phyloP scores from a whole-genome alignment of 2,329 filamentous ascomycete species.

The Aspergillus tubingensis region DNA sequence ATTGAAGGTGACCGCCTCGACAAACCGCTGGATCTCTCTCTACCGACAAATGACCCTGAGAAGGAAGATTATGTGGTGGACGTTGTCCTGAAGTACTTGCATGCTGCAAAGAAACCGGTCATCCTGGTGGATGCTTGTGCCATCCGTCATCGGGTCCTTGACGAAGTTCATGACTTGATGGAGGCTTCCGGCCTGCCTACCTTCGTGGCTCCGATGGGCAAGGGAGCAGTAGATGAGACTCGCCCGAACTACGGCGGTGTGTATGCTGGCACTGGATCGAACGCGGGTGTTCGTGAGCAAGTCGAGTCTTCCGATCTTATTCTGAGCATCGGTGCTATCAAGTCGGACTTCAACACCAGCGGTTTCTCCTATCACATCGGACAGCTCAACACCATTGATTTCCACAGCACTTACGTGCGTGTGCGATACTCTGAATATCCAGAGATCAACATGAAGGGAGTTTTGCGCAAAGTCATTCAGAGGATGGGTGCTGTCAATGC shows the following conservation, averaged over 20 bases:
- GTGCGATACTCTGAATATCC: slow-evolving; percentile 81
- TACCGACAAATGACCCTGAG: slow-evolving; percentile 66
- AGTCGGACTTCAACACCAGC: slow-evolving; percentile 54
- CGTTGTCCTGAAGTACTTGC: slow-evolving; percentile 71
- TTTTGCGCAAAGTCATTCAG: slow-evolving; percentile 70
- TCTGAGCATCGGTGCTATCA: slow-evolving; percentile 47
- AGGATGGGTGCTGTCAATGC: slow-evolving; percentile 59
- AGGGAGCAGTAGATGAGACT: slow-evolving; percentile 77
- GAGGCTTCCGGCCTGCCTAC: slow-evolving; percentile 74
- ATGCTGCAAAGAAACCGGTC: slow-evolving; percentile 71
- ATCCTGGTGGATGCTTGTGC: slow-evolving; percentile 83
- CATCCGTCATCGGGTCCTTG: slow-evolving; percentile 71
- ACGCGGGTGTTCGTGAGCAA: slow-evolving; percentile 49
- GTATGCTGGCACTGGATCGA: slow-evolving; percentile 77
- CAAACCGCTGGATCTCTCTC: slow-evolving; percentile 67
- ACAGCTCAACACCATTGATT: slow-evolving; percentile 77
- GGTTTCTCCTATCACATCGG: slow-evolving; percentile 83
- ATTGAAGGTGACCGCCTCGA: slow-evolving; percentile 72
- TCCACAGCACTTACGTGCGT: slow-evolving; percentile 73
- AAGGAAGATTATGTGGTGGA: slow-evolving; percentile 82
- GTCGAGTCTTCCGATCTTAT: slow-evolving; percentile 46
- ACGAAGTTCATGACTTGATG: slow-evolving; percentile 72
- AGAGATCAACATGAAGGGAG: slow-evolving; percentile 75
- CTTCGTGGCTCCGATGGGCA: slow-evolving; percentile 90
- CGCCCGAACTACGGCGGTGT: slow-evolving; percentile 78